Base-by-base conservation (phyloP, 164 flowering plant species). In the Litsea cubeba region DNA sequence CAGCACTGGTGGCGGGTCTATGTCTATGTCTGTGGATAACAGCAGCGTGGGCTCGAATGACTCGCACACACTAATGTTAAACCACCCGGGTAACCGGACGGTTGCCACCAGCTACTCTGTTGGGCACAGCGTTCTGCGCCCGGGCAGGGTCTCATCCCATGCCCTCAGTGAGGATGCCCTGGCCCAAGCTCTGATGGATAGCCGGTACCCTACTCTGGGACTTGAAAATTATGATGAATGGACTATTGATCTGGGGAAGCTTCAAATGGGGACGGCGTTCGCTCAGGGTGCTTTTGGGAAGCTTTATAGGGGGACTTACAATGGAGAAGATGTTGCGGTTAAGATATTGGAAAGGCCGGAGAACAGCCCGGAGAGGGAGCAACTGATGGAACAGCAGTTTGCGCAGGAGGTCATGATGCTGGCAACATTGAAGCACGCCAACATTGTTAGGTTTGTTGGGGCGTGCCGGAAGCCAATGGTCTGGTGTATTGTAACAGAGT, bases 251-350 rank as follows among this genome's bases (percentile, higher is more conserved):
- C 75, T 90, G 77, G 83, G 86, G 72, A 90, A 87, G 70, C 90
- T 90, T 22, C 82, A 79, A 68, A 88, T 90, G 87, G 94, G 91
- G 28, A 70, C 64, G 23, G 84, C 91, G 30, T 90, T 90, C 77
- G 94, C 94, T 0, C 91, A 88, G 76, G 94, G 94, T 1, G 87
- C 91, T 65, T 90, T 90, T 78, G 94, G 94, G 46, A 90, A 87
- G 73, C 79, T 90, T 15, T 90, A 88, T 73, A 81, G 76, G 69
- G 94, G 94, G 3, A 87, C 90, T 1, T 90, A 90, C 63, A 84
- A 85, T 80, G 89, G 91, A 4, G 91, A 88, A 71, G 94, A 90
- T 78, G 91, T 90, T 54, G 94, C 94, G 0, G 87, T 90, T n/a
- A 90, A 90, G 82, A 79, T 90, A 70, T 75, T 88, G 82, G 94